Base-by-base conservation (phyloP, 352 stramenopile genomes). In the Globisporangium carolinianum region DNA sequence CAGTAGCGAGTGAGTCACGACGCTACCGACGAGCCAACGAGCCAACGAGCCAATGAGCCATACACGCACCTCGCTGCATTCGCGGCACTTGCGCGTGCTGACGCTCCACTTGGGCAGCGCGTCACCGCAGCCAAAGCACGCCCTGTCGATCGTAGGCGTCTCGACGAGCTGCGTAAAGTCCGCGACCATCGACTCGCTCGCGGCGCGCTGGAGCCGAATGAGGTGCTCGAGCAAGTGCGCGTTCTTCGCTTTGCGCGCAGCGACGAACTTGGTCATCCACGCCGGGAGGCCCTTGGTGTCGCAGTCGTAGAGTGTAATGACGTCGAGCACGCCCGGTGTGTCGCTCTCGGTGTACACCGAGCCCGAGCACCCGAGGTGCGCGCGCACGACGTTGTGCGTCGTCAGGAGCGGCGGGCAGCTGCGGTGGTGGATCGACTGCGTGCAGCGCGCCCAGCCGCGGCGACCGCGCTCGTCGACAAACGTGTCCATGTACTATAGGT, bases 241-340 rank as follows among this genome's bases (percentile, higher is more conserved):
- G 58, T 77, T 87, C 51, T 87, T 80, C 38, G 74, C 76, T 61
- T 83, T 85, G 46, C 71, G 66, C 52, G 71, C 62, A 24, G 76
- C 76, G 37, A 76, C 64, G 51, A 78, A 76, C 65, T 83, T 83
- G 54, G 76, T 83, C 72, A 85, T 75, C 76, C 76, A 87, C 43
- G 73, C 66, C 4, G 76, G 76, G 14, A 87, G 61, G 46, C 77
- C 77, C 36, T 81, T 73, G 9, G 77, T 87, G 55, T 87, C 77
- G 17, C 70, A 67, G 58, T 85, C 75, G 59, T 85, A 88, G 51
- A 82, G 67, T 53, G 75, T 85, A 51, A 74, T 55, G 36, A 78
- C 77, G 43, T 88, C 71, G 9, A 88, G 65, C 41, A 79, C 65
- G 9, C 68, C 67, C 1, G 75, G 65, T 11, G 79, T 70, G 45